A percentile compares a stretch with the other conserved stretches of the same genome.
phyloP scores from a whole-genome alignment of 2,329 filamentous ascomycete species.

The Colletotrichum acutatum region DNA sequence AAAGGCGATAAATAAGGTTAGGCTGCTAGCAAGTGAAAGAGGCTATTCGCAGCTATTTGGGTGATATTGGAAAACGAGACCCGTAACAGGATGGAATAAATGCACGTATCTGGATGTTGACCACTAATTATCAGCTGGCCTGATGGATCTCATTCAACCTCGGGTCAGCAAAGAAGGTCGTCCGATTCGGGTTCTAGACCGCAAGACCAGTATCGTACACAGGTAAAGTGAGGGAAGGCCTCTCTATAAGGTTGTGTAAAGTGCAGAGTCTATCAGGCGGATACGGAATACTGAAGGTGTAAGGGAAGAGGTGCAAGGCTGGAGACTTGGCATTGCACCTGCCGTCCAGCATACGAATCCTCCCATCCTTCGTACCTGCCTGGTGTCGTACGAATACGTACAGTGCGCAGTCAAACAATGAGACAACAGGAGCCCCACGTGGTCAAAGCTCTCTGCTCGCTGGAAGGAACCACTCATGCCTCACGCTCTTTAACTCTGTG shows the following conservation, averaged over 20 bases:
- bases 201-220: background rate
- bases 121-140: background rate
- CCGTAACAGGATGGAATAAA: background rate
- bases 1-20: background rate
- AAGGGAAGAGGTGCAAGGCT: background rate
- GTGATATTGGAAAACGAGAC: background rate
- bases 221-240: too few relatives aligned
- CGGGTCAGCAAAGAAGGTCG: background rate
- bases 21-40: background rate
- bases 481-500: constrained; percentile 22
- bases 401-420: background rate
- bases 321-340: background rate
- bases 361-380: too few relatives aligned
- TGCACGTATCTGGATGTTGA: background rate
- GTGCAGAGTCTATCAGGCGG: background rate
- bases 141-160: background rate
- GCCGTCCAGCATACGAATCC: background rate
- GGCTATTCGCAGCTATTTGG: background rate
- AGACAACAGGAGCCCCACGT: background rate
- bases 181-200: background rate
- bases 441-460: constrained; percentile 17
- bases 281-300: background rate
- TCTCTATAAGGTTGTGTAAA: background rate
- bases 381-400: too few relatives aligned
- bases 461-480: background rate